These are phyloP conservation scores for Microthlaspi erraticum DNA, from an alignment of 345 rosid species.

Conservation along the genomic window DNA sequence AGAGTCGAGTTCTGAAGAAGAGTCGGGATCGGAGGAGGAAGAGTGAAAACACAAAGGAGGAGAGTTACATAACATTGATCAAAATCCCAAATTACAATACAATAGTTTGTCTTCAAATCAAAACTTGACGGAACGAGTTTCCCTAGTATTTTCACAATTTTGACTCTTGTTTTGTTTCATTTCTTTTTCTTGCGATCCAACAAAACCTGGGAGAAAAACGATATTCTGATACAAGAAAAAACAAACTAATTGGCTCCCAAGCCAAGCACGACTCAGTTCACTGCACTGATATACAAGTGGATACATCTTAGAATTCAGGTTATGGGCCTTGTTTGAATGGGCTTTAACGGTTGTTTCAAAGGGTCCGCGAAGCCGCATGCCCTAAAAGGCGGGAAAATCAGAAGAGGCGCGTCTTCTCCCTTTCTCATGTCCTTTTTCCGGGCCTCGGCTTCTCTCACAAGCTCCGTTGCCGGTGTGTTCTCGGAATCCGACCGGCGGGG, in stretches of 20 bases:
- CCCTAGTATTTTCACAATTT: slow-evolving; percentile 37
- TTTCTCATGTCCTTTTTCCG: not conserved
- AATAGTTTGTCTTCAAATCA: slow-evolving; percentile 24
- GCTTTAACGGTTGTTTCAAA: slow-evolving; percentile 19
- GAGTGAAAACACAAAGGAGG: slow-evolving; percentile 48
- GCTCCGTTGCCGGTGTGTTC: not conserved
- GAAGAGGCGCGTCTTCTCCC: slow-evolving; percentile 20
- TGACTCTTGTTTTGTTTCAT: not conserved
- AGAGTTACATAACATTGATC: slow-evolving; percentile 41
- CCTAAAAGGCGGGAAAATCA: slow-evolving; percentile 46
- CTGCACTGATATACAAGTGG: no score
- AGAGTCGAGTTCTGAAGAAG: slow-evolving; percentile 74
- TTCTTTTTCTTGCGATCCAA: not conserved
- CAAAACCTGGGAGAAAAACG: not conserved
- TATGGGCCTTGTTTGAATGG: slow-evolving; percentile 22
- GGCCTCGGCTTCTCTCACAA: slow-evolving; percentile 2
- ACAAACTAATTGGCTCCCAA: not conserved
- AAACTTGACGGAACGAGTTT: slow-evolving; percentile 25
- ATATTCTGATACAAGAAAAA: not conserved
- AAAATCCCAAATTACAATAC: slow-evolving; percentile 24
- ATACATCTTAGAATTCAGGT: not conserved
- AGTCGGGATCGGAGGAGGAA: slow-evolving; percentile 76
- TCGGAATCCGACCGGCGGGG: not conserved
- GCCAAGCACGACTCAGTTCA: not conserved
- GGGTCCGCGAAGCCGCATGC: not conserved